Base-by-base conservation (phyloP, 768 basidiomycete genomes). In the Pleurotus tuber-regium region DNA sequence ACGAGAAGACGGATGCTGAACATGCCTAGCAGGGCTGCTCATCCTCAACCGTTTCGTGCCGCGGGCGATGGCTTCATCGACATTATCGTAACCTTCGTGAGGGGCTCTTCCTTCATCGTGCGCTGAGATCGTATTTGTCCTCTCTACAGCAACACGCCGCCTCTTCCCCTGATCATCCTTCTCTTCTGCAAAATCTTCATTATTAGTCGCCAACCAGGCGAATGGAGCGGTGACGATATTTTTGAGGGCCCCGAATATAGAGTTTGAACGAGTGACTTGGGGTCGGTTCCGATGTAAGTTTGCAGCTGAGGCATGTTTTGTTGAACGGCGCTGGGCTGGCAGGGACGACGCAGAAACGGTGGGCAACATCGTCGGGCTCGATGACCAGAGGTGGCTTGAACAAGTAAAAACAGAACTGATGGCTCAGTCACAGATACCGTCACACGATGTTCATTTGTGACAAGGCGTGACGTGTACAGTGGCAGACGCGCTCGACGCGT, bases 161-260 rank as follows among this genome's bases (percentile, higher is more conserved):
- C 83, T 79, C 63, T 85, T 84, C 56, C 80, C 80, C 33, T 68
- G 73, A 52, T 70, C 62, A 61, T 77, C 76, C 57, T 71, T 74
- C 39, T 74, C 69, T 54, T 72, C 72, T 55, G 57, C 46, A 46
- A 76, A 74, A 51, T 69, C 70, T 56, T 78, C 78, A 61, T 78
- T 78, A 54, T 73, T 72, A 54, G 71, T 64, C 57, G 72, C 66
- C 57, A 78, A 75, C 68, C 86, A 82, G 68, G 78, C 73, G 43
- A 86, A 71, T 39, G 84, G 82, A 16, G 82, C 80, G 26, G 83
- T 78, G 55, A 87, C 84, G 63, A 86, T 69, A 68, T 74, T 80
- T 73, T 79, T 86, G 66, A 87, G 76, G 41, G 82, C 65, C 43
- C 80, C 82, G 36, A 86, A 63, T 59, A 87, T 73, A 23, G 85